Conservation (phyloP, 495 filamentous ascomycete species). For the Penicillium cosmopolitanum region DNA sequence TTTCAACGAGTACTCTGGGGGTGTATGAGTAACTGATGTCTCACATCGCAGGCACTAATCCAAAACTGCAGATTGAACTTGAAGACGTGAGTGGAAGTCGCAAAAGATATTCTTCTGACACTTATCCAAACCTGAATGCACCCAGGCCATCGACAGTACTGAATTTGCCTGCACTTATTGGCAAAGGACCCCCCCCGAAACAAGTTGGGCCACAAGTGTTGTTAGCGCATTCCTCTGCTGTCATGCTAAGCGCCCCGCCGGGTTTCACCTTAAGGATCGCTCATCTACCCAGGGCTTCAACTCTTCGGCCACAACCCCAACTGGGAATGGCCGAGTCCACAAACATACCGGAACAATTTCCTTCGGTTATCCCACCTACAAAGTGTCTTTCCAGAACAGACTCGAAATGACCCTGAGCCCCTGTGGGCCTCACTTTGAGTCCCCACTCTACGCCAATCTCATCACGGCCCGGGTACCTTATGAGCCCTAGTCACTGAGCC, state of each 20-base stretch:
- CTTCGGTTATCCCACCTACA: conserved; percentile 20
- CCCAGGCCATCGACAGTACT: background rate
- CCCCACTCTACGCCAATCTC: conserved; percentile 9
- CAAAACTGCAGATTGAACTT: too few species aligned
- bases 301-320: conserved; percentile 18
- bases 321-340: conserved; percentile 20
- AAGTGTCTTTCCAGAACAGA: background rate
- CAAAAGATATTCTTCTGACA: background rate
- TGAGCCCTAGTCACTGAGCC: background rate
- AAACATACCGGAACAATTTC: conserved; percentile 25
- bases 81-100: too few species aligned
- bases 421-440: conserved; percentile 9
- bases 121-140: background rate
- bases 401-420: conserved; percentile 16
- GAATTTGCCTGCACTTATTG: conserved; percentile 2
- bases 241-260: conserved; percentile 17
- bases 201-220: conserved; percentile 16
- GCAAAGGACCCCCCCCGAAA: conserved; percentile 18
- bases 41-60: too few species aligned
- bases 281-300: conserved; percentile 22
- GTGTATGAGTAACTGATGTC: too few species aligned
- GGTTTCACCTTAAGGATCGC: conserved; percentile 29
- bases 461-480: background rate
- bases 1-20: too few species aligned
- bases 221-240: conserved; percentile 9